Conservation (phyloP, 2,329 filamentous ascomycete genomes). For the Xylaria sp. region DNA sequence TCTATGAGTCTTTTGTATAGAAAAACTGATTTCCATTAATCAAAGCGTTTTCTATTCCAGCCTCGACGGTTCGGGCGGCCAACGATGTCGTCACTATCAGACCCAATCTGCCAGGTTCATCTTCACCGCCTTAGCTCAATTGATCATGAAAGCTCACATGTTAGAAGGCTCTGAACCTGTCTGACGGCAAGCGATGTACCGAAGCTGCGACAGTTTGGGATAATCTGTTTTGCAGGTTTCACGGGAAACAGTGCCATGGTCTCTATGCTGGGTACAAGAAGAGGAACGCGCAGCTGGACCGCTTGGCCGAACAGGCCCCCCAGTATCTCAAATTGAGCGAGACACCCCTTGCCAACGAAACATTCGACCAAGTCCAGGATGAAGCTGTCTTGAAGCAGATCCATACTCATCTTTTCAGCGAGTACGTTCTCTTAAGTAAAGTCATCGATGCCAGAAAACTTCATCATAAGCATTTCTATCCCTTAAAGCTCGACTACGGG, state of each 20-base stretch:
- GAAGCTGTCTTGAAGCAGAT: constrained; percentile 52
- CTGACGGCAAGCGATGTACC: constrained; percentile 27
- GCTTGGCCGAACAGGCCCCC: constrained; percentile 49
- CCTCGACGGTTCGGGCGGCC: not conserved
- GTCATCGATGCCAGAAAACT: constrained; percentile 44
- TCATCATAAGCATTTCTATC: constrained; percentile 48
- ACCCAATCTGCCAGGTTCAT: constrained; percentile 33
- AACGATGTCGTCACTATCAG: constrained; percentile 11
- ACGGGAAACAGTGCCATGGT: constrained; percentile 54
- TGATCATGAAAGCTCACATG: constrained; percentile 2
- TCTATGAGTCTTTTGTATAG: not conserved
- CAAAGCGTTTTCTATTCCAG: not conserved
- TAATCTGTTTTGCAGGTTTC: constrained; percentile 31
- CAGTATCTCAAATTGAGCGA: constrained; percentile 51
- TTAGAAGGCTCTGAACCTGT: constrained; percentile 30
- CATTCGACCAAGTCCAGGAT: constrained; percentile 52
- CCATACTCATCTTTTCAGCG: constrained; percentile 54
- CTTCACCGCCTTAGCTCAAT: constrained; percentile 1
- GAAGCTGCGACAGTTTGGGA: constrained; percentile 27
- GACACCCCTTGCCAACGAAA: constrained; percentile 52
- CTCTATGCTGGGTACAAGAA: constrained; percentile 62
- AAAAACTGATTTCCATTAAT: not conserved
- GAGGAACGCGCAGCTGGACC: constrained; percentile 57
- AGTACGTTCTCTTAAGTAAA: constrained; percentile 45
- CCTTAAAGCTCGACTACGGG: constrained; percentile 48